Conservation (phyloP, 2,329 filamentous ascomycete genomes). For the Pseudopithomyces maydicus region DNA sequence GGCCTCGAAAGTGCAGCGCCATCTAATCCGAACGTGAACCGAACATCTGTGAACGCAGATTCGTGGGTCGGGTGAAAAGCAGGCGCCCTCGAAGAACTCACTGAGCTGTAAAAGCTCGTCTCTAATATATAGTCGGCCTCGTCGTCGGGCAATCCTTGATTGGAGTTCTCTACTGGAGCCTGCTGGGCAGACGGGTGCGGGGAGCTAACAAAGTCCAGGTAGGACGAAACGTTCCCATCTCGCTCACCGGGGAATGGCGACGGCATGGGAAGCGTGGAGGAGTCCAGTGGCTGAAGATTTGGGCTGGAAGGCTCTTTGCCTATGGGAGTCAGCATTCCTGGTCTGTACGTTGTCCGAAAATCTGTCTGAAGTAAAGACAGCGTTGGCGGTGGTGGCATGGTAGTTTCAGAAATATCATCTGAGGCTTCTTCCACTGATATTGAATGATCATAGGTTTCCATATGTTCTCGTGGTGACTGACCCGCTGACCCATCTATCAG, state of each 20-base stretch:
- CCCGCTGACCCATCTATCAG: neutral
- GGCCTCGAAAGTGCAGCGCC: conserved; percentile 30
- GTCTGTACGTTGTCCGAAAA: conserved; percentile 13
- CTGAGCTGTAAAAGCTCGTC: conserved; percentile 41
- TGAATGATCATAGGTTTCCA: conserved; percentile 6
- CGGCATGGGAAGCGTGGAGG: conserved; percentile 43
- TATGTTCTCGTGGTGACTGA: conserved; percentile 3
- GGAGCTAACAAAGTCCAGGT: conserved; percentile 27
- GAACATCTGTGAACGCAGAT: conserved; percentile 41
- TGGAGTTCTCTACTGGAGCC: conserved; percentile 1
- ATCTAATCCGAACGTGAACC: conserved; percentile 44
- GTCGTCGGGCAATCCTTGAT: conserved; percentile 15
- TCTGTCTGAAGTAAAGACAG: conserved; percentile 29
- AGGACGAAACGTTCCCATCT: conserved; percentile 27
- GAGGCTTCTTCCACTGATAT: conserved; percentile 9
- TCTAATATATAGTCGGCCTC: conserved; percentile 35
- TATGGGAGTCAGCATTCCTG: conserved; percentile 35
- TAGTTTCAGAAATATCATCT: conserved; percentile 13
- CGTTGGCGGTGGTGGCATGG: conserved; percentile 40
- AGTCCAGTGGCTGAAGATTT: conserved; percentile 38
- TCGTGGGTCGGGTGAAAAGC: conserved; percentile 36
- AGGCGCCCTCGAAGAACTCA: conserved; percentile 29
- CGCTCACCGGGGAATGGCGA: conserved; percentile 44
- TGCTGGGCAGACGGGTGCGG: conserved; percentile 3
- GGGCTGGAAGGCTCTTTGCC: conserved; percentile 42